Evolutionary conservation across 208 protist genomes (phyloP), one percentile per base, ranked within the genome.

Genomic region (Spongospora subterranea): DNA sequence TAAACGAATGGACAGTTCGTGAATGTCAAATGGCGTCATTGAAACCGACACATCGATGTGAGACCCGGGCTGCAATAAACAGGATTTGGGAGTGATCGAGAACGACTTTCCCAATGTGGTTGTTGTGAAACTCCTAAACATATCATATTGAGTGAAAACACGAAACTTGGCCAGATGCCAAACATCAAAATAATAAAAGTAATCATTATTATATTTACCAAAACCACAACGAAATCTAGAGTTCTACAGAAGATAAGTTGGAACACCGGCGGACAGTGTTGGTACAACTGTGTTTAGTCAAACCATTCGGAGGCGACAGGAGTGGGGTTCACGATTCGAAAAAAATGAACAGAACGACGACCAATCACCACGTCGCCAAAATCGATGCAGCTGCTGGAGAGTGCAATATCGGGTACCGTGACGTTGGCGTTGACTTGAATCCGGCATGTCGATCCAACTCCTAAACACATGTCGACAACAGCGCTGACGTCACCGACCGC

Each of bases 321-420:
- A 17, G 54, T 65, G 20, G 54, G 54, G 54, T 65, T 65, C 54
- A 29, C 17, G 20, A 65, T 17, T 17, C 54, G 54, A 17, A 88
- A 11, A 39, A 45, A 88, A 39, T 97, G 88, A 38, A 97, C 94
- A 53, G 95, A 95, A 41, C 96, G 93, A 88, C 96, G 93, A 46
- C 97, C 97, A 17, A 97, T 91, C 20, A 94, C 90, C n/a, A 98
- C 94, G 20, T 92, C 88, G 6, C 96, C 97, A 94, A 98, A 98
- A 93, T 97, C 94, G 35, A 98, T 45, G 38, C 82, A 43, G n/a
- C 91, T 94, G 40, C 93, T 93, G 40, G 93, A 95, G 0, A 98
- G 41, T 20, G 88, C 82, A 64, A 98, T 90, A 17, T 94, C 92
- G 46, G 97, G 97, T 45, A 96, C 96, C 13, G 95, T 97, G 35